Percentiles rank a stretch among this genome's conserved stretches.
Conservation (phyloP, 2,329 filamentous ascomycete genomes). For the Cordyceps farinosa region DNA sequence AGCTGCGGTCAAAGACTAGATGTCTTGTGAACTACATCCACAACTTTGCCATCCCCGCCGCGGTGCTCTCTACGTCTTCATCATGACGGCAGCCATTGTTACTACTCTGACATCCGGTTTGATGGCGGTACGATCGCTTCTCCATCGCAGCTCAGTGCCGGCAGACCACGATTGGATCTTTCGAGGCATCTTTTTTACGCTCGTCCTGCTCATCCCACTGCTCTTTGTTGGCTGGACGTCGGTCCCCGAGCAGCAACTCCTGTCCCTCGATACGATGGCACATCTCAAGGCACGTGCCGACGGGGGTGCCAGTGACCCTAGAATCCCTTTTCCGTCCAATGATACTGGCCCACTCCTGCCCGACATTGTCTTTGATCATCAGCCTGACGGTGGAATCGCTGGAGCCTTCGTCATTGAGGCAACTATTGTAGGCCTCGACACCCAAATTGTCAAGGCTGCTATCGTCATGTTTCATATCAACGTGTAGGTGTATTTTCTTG, state of each 20-base stretch:
- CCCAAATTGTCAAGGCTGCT: conserved; percentile 9
- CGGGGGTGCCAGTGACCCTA: background rate
- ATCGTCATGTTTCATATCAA: conserved; percentile 23
- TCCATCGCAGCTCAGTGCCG: conserved; percentile 9
- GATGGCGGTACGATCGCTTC: conserved; percentile 20
- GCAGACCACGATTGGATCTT: conserved; percentile 25
- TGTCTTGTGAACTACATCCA: no score
- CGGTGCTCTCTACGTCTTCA: conserved; percentile 22
- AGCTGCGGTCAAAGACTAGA: no score
- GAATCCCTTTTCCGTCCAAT: background rate
- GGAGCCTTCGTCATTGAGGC: conserved; percentile 13
- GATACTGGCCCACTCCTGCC: background rate
- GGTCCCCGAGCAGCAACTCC: background rate
- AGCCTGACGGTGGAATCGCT: background rate
- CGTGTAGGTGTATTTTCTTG: conserved; percentile 23
- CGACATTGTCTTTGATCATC: background rate
- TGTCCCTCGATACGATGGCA: no score
- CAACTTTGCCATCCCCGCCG: conserved; percentile 2
- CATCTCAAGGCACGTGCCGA: no score
- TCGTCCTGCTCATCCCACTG: conserved; percentile 23
- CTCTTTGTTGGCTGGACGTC: conserved; percentile 21
- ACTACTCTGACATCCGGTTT: conserved; percentile 17
- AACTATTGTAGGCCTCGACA: background rate
- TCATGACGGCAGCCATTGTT: conserved; percentile 21
- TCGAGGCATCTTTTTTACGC: conserved; percentile 23